Base-by-base conservation (phyloP, 768 basidiomycete genomes). In the Chlorophyllum brunneum region DNA sequence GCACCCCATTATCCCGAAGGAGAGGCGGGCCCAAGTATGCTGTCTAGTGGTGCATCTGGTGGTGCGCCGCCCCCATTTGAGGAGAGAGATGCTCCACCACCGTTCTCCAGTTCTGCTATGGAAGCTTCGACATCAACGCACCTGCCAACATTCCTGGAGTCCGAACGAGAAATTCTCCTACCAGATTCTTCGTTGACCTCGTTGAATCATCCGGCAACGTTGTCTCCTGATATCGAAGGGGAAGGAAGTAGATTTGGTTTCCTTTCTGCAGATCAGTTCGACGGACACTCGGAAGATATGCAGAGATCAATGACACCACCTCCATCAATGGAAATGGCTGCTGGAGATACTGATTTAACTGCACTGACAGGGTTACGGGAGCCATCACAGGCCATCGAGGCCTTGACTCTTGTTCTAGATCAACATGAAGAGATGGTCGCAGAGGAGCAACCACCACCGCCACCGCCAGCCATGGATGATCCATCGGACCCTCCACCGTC, bases 401-500 rank as follows among this genome's bases (percentile, higher is more conserved):
- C 77, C 2, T 65, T 90, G 38, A 79, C 75, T 36, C 61, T 88
- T 38, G 79, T 80, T 11, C 69, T 84, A 29, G 83, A 83, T 42
- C 78, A 75, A 43, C 71, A 70, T 29, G 73, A 73, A 45, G 69
- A 76, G 51, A 62, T 67, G 20, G 58, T 57, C 49, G 67, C 61
- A 57, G 69, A 72, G 47, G 69, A 69, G 24, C 68, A 67, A 38
- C 67, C 71, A 20, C 82, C 76, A 1, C 89, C 87, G 0, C 91
- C 90, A 0, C 90, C 90, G 4, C 88, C 89, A 0, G 82, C 85
- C 29, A 78, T 92, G 72, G 91, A 93, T 60, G 91, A 93, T 65
- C 91, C 91, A 18, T 85, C 83, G 2, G 91, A 93, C 64, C 91
- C 90, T 18, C 91, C 91, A 4, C 91, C 91, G 10, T 88, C 87